A percentile compares a stretch with the other conserved stretches of the same genome.
phyloP scores from a whole-genome alignment of 2,329 filamentous ascomycete species.

The Reticulascus tulasneorum region DNA sequence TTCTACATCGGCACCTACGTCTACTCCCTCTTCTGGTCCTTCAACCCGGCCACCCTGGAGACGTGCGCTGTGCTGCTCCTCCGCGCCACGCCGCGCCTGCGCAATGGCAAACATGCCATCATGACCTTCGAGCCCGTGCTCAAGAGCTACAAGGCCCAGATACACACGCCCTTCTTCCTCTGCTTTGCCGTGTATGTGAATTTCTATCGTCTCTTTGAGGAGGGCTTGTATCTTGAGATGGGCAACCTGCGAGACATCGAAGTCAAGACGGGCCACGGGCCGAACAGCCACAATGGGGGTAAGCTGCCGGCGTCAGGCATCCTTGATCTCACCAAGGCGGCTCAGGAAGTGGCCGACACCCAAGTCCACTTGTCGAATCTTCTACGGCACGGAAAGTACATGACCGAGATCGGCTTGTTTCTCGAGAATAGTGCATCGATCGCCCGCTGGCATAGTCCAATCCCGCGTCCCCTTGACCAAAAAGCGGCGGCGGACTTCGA shows the following conservation, averaged over 20 bases:
- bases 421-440: neutral
- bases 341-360: constrained; percentile 5
- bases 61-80: constrained; percentile 8
- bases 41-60: constrained; percentile 3
- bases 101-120: constrained; percentile 1
- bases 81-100: constrained; percentile 4
- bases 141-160: neutral
- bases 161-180: constrained; percentile 5
- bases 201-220: constrained; percentile 4
- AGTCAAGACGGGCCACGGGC: constrained; percentile 3
- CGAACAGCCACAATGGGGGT: no score
- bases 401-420: constrained; percentile 1
- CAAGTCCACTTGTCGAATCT: constrained; percentile 10
- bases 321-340: constrained; percentile 4
- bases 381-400: constrained; percentile 5
- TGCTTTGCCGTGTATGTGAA: constrained; percentile 5
- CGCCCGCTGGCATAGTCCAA: neutral
- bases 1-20: constrained; percentile 12
- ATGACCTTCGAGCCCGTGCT: neutral
- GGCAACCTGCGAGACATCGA: constrained; percentile 3
- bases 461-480: no score
- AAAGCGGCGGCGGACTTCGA: neutral
- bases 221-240: no score
- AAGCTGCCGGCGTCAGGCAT: neutral
- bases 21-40: constrained; percentile 9